Conservation (phyloP, 106 monocot species). For the Dendrobium huoshanense region DNA sequence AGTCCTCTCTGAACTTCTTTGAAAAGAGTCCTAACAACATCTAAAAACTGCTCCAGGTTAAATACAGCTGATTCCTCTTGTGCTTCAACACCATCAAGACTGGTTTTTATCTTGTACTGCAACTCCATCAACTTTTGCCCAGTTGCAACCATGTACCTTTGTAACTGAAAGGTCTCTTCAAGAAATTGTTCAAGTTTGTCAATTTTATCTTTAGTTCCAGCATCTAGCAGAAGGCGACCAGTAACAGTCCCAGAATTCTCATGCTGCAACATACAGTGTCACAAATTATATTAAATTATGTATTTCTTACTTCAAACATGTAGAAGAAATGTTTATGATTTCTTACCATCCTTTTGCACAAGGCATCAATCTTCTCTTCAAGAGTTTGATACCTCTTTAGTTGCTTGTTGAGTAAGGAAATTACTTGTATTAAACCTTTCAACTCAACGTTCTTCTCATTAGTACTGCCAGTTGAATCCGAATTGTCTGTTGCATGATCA, state of each 20-base stretch:
- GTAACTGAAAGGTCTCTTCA: conserved; percentile 82
- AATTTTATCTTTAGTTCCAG: conserved; percentile 28
- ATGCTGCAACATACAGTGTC: conserved; percentile 22
- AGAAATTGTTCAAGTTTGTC: conserved; percentile 48
- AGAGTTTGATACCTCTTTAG: conserved; percentile 75
- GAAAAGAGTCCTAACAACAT: conserved; percentile 47
- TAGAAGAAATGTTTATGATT: not conserved
- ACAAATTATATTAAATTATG: not conserved
- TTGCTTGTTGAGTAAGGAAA: conserved; percentile 69
- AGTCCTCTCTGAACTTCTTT: conserved; percentile 76
- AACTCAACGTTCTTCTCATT: conserved; percentile 18
- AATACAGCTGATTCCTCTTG: conserved; percentile 39
- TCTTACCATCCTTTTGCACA: conserved; percentile 73
- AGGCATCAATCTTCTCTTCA: conserved; percentile 68
- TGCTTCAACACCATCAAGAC: conserved; percentile 11
- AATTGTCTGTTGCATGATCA: not conserved
- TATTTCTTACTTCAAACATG: not conserved
- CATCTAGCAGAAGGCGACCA: conserved; percentile 9
- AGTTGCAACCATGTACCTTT: conserved; percentile 76
- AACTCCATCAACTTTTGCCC: conserved; percentile 80
- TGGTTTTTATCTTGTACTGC: conserved; percentile 45
- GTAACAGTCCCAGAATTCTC: conserved; percentile 32
- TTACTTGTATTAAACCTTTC: conserved; percentile 34
- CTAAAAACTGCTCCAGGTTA: conserved; percentile 55
- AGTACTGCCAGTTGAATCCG: conserved; percentile 2